Base-by-base conservation (phyloP, 441 rosid species). In the Heliophila coronopifolia region DNA sequence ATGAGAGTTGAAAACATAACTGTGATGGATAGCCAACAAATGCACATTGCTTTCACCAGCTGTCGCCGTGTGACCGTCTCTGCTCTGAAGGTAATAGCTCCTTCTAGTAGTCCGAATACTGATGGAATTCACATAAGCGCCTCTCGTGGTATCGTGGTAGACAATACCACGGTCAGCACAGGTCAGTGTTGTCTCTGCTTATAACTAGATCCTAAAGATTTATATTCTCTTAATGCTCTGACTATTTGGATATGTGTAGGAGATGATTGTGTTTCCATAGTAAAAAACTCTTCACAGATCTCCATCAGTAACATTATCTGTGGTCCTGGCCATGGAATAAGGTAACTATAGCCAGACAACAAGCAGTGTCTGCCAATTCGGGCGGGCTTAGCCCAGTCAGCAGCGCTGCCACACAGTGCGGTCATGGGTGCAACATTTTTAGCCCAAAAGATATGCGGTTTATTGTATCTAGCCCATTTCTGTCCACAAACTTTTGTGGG, bases 291-390 rank as follows among this genome's bases (percentile, higher is more conserved):
- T 24, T 79, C 98, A 13, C 56, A 61, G 66, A 80, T 91, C 67
- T 68, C 42, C 25, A 67, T 91, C 65, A 77, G 57, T 43, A 78
- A 79, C 64, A 46, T 81, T 54, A 59, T 47, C 5, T 91, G 98
- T 56, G 96, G 98, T 11, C 94, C 98, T 64, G 98, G 98, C 58
- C 96, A 91, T 52, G 96, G 98, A 51, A 84, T 91, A 67, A 91
- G 98, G 95, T 89, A 68, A 59, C 33, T 16, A 35, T 9, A 55
- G 11, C 50, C 9, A 44, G 22, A 18, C 14, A 53, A 18, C 11
- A 48, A 33, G 15, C 24, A 34, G 28, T 15, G 9, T 14, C 36
- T 45, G 35, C 34, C 9, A 2, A n/a, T n/a, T n/a, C n/a, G n/a
- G n/a, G n/a, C n/a, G n/a, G n/a, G n/a, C n/a, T n/a, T n/a, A n/a